Conservation (phyloP, 2,329 filamentous ascomycete species). For the Neurospora sp. region DNA sequence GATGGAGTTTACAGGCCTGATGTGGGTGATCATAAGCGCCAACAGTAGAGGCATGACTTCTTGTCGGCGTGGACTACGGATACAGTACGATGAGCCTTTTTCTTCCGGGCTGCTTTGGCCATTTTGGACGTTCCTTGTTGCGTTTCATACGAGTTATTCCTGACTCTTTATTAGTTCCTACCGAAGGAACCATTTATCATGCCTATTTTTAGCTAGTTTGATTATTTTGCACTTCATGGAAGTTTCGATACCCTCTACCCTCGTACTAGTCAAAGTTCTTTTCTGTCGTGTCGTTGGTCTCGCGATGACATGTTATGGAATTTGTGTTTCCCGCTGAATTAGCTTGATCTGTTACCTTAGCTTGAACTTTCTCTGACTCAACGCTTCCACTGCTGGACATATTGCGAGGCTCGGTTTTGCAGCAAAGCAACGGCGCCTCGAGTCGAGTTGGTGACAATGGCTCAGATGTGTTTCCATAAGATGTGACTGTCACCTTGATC, state of each 20-base stretch:
- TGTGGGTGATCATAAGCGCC: slow-evolving; percentile 17
- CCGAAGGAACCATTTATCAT: background rate
- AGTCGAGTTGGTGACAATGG: too few species aligned
- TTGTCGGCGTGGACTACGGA: background rate
- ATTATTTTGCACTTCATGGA: background rate
- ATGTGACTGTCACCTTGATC: too few species aligned
- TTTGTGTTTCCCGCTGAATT: too few species aligned
- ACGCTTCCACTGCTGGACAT: too few species aligned
- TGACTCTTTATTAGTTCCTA: background rate
- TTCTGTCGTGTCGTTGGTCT: too few species aligned
- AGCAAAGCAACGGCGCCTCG: too few species aligned
- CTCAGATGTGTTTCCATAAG: too few species aligned
- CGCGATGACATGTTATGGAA: too few species aligned
- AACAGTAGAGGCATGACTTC: slow-evolving; percentile 6
- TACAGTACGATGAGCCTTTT: background rate
- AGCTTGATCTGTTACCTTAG: too few species aligned
- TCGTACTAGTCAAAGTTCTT: background rate
- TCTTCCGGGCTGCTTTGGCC: background rate
- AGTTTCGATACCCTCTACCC: background rate
- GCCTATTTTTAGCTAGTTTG: background rate
- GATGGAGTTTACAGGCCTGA: slow-evolving; percentile 11
- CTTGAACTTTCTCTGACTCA: too few species aligned
- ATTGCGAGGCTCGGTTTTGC: too few species aligned
- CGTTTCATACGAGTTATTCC: background rate
- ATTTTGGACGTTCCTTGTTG: background rate